These are phyloP conservation scores for Saccharomycopsis malanga DNA, from an alignment of 805 yeast genomes.

Conservation along the genomic window DNA sequence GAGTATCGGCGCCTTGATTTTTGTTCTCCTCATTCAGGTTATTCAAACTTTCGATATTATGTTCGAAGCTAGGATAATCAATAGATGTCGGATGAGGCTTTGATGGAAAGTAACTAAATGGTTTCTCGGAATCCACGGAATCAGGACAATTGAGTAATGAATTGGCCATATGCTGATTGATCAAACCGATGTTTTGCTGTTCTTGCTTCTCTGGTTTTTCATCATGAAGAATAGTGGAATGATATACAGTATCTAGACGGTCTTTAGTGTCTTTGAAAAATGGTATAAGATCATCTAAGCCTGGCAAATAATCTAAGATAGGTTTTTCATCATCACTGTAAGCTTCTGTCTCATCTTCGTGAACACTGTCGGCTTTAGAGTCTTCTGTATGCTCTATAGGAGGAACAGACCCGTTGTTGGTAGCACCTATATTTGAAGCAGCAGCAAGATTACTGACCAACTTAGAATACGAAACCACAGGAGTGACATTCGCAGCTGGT, in stretches of 20 bases:
- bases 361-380: slow-evolving; percentile 12
- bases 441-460: slow-evolving; percentile 27
- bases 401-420: slow-evolving; percentile 19
- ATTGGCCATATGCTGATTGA: slow-evolving; percentile 58
- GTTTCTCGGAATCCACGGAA: slow-evolving; percentile 81
- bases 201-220: not conserved
- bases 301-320: slow-evolving; percentile 17
- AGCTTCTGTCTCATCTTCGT: slow-evolving; percentile 22
- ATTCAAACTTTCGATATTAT: slow-evolving; percentile 9
- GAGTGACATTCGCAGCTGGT: slow-evolving; percentile 15
- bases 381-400: slow-evolving; percentile 14
- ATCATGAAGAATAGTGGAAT: not conserved
- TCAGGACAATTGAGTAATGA: slow-evolving; percentile 89
- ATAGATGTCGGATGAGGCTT: slow-evolving; percentile 86
- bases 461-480: slow-evolving; percentile 26
- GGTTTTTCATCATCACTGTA: slow-evolving; percentile 10
- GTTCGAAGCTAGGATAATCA: slow-evolving; percentile 54
- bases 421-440: slow-evolving; percentile 23
- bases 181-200: slow-evolving; percentile 48
- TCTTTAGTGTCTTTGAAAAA: slow-evolving; percentile 30
- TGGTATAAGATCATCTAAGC: slow-evolving; percentile 26
- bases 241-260: slow-evolving; percentile 21
- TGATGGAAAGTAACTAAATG: slow-evolving; percentile 59
- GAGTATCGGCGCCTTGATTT: slow-evolving; percentile 18
- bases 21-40: slow-evolving; percentile 15